Percentiles rank a stretch among this genome's conserved stretches.
These are phyloP conservation scores for Helianthus tuberosus DNA, from an alignment of 129 eudicot species.

Conservation along the genomic window DNA sequence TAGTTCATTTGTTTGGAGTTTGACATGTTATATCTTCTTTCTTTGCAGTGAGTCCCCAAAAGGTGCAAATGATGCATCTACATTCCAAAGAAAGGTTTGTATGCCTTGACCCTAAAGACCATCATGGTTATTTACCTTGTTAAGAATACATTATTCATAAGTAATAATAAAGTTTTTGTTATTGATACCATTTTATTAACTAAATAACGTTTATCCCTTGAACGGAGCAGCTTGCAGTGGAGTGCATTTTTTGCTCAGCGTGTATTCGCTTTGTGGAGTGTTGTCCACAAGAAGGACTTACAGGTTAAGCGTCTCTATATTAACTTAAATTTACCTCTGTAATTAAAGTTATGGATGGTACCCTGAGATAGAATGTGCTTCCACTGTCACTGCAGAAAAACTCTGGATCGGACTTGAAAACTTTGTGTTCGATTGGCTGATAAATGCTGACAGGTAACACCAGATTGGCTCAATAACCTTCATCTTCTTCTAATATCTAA, in stretches of 20 bases:
- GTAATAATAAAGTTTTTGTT: not conserved
- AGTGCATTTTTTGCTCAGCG: constrained; percentile 99
- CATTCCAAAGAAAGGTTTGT: constrained; percentile 97
- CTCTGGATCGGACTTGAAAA: constrained; percentile 98
- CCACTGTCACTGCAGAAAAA: constrained; percentile 61
- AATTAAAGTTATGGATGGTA: not conserved
- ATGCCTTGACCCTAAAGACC: constrained; percentile 15
- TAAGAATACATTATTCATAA: not conserved
- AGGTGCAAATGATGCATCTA: constrained; percentile 97
- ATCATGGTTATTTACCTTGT: not conserved
- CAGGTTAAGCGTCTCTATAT: constrained; percentile 55
- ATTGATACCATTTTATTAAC: not conserved
- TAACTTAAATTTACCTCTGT: constrained; percentile 16
- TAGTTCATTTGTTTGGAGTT: constrained; percentile 16
- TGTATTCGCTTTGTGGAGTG: constrained; percentile 99
- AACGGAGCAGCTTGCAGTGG: constrained; percentile 86
- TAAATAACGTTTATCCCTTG: constrained; percentile 16
- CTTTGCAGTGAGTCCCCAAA: constrained; percentile 95
- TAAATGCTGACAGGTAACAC: constrained; percentile 94
- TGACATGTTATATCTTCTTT: constrained; percentile 26
- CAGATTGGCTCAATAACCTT: constrained; percentile 23
- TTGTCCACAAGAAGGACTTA: constrained; percentile 99
- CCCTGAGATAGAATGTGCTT: constrained; percentile 13
- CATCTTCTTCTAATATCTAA: constrained; percentile 6
- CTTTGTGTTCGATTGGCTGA: constrained; percentile 98